These are phyloP conservation scores for Raphanus raphanistrum DNA, from an alignment of 345 rosid species.

Conservation along the genomic window DNA sequence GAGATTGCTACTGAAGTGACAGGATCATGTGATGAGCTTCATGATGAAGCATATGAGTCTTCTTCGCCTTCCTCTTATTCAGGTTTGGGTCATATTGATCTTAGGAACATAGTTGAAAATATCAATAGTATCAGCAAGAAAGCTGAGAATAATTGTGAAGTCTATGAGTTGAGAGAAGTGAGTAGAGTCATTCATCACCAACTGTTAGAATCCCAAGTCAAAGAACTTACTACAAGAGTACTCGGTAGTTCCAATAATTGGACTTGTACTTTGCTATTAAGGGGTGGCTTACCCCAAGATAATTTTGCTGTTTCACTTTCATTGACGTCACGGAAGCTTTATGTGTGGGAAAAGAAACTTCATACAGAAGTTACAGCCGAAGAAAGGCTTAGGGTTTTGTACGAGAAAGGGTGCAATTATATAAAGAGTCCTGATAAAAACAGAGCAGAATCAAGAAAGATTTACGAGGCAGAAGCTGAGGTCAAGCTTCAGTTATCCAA, in stretches of 20 bases:
- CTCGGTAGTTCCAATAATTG: too few relatives aligned
- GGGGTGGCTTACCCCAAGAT: slow-evolving; percentile 10
- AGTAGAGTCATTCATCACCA: slow-evolving; percentile 27
- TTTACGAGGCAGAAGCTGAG: slow-evolving; percentile 8
- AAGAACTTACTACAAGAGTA: not conserved
- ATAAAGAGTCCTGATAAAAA: slow-evolving; percentile 13
- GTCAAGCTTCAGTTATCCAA: slow-evolving; percentile 8
- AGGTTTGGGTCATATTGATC: too few relatives aligned
- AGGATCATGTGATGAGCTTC: too few relatives aligned
- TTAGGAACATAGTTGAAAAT: too few relatives aligned
- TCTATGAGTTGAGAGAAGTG: slow-evolving; percentile 32
- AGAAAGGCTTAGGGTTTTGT: slow-evolving; percentile 30
- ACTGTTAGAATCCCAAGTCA: slow-evolving; percentile 28
- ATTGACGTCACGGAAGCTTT: slow-evolving; percentile 23
- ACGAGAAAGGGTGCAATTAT: slow-evolving; percentile 24
- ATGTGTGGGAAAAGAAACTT: slow-evolving; percentile 32
- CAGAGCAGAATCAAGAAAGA: slow-evolving; percentile 12
- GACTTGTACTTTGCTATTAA: not conserved
- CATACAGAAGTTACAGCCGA: slow-evolving; percentile 17
- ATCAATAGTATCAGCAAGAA: not conserved
- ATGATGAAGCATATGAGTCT: too few relatives aligned
- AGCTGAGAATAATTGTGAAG: not conserved
- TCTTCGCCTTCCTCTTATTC: too few relatives aligned
- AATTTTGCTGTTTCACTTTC: slow-evolving; percentile 6
- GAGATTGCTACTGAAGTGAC: too few relatives aligned